phyloP scores from a whole-genome alignment of 441 rosid species.

The Croton setiger region DNA sequence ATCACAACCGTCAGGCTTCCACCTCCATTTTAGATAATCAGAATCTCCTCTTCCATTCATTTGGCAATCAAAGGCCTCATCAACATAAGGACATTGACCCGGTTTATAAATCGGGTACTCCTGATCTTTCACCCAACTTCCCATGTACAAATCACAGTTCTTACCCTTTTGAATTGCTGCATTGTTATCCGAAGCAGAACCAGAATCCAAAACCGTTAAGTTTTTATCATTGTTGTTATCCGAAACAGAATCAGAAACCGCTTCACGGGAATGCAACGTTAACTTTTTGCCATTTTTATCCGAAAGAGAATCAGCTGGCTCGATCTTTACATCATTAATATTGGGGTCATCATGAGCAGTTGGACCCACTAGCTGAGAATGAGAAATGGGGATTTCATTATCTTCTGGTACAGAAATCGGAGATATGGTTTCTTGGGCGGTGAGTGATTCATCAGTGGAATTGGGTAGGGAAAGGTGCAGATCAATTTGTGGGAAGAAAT shows the following conservation, averaged over 20 bases:
- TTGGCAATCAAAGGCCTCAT: slow-evolving; percentile 85
- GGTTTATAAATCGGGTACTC: slow-evolving; percentile 65
- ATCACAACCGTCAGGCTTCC: slow-evolving; percentile 91
- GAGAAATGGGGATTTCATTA: slow-evolving; percentile 23
- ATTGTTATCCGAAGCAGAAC: slow-evolving; percentile 19
- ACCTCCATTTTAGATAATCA: slow-evolving; percentile 67
- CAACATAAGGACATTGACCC: slow-evolving; percentile 81
- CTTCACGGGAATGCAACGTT: not conserved
- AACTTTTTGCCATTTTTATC: slow-evolving; percentile 19
- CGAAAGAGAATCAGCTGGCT: not conserved
- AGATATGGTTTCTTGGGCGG: not conserved
- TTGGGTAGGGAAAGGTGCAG: slow-evolving; percentile 10
- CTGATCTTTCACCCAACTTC: slow-evolving; percentile 71
- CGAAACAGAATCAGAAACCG: slow-evolving; percentile 20
- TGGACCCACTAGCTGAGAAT: slow-evolving; percentile 15
- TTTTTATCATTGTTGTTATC: slow-evolving; percentile 23
- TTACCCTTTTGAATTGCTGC: slow-evolving; percentile 27
- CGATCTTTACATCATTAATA: slow-evolving; percentile 3
- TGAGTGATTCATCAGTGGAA: not conserved
- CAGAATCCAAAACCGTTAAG: slow-evolving; percentile 21
- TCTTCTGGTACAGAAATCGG: slow-evolving; percentile 15
- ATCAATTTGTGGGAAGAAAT: slow-evolving; percentile 30
- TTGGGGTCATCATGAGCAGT: not conserved
- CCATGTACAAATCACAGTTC: slow-evolving; percentile 66
- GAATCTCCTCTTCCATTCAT: slow-evolving; percentile 71